phyloP scores from a whole-genome alignment of 2,329 filamentous ascomycete species.

The Paracorniculantispora psalliotae region DNA sequence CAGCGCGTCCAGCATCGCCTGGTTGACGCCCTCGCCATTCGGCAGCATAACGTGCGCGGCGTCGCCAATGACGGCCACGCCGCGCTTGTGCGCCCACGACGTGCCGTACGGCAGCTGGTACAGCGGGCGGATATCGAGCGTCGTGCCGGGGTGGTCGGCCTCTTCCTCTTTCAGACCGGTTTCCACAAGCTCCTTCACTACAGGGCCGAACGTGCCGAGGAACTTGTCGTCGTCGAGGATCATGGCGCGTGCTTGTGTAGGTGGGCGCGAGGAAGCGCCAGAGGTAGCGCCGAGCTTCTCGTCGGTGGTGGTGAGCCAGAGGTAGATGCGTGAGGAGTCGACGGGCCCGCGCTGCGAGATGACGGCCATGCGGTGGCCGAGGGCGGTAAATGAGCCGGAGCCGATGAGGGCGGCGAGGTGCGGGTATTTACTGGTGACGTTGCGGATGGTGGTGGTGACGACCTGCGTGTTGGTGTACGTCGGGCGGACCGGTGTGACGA shows the following conservation, averaged over 20 bases:
- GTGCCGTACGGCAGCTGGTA: conserved; percentile 39
- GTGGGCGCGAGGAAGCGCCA: not conserved
- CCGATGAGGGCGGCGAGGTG: conserved; percentile 28
- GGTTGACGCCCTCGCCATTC: conserved; percentile 50
- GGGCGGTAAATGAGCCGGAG: not conserved
- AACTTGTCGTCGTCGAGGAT: not conserved
- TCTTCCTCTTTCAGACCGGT: conserved; percentile 24
- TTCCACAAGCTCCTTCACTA: conserved; percentile 25
- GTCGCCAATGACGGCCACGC: conserved; percentile 50
- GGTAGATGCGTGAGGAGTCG: conserved; percentile 27
- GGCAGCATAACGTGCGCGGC: conserved; percentile 51
- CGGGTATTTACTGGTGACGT: conserved; percentile 31
- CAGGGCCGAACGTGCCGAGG: not conserved
- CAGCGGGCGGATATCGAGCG: conserved; percentile 22
- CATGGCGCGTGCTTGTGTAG: not conserved
- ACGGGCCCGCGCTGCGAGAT: conserved; percentile 27
- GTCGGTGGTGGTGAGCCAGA: conserved; percentile 22
- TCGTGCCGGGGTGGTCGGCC: conserved; percentile 9
- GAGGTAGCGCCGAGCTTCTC: conserved; percentile 18
- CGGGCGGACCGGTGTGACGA: conserved; percentile 32
- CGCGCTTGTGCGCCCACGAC: conserved; percentile 35
- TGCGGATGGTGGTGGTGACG: conserved; percentile 30
- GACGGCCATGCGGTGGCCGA: conserved; percentile 26
- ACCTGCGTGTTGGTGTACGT: conserved; percentile 35
- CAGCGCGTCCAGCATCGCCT: conserved; percentile 45